Conservation (phyloP, 257 asterid species). For the Galeopsis tetrahit region DNA sequence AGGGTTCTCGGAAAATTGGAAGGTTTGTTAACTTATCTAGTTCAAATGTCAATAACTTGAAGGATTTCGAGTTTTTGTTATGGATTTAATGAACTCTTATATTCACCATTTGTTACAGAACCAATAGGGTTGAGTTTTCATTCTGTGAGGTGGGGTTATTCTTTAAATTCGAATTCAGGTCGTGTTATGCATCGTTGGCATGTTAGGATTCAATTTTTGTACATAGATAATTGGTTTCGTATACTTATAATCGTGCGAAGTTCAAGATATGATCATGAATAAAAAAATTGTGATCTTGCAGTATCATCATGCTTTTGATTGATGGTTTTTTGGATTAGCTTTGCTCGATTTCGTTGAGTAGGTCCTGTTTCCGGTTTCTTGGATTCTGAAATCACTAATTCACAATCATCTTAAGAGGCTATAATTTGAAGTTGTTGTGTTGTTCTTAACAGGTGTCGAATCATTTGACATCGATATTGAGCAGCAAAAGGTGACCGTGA, state of each 20-base stretch:
- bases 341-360: neutral
- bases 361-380: neutral
- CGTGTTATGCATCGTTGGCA: neutral
- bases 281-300: neutral
- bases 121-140: neutral
- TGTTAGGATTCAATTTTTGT: slow-evolving; percentile 8
- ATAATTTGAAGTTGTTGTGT: neutral
- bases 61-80: slow-evolving; percentile 4
- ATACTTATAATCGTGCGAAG: neutral
- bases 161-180: neutral
- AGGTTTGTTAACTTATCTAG: slow-evolving; percentile 55
- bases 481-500: slow-evolving; percentile 88
- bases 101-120: slow-evolving; percentile 1
- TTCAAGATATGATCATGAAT: neutral
- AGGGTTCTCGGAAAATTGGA: slow-evolving; percentile 90
- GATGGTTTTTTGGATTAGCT: neutral
- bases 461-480: slow-evolving; percentile 74
- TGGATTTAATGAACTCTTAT: slow-evolving; percentile 5
- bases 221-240: neutral
- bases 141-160: slow-evolving; percentile 8
- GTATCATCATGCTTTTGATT: neutral
- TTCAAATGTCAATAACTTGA: neutral
- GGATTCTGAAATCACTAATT: neutral
- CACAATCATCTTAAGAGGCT: neutral
- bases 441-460: slow-evolving; percentile 66